Conservation (phyloP, 1,284 basidiomycete genomes). For the Trichosporon coremiiforme region DNA sequence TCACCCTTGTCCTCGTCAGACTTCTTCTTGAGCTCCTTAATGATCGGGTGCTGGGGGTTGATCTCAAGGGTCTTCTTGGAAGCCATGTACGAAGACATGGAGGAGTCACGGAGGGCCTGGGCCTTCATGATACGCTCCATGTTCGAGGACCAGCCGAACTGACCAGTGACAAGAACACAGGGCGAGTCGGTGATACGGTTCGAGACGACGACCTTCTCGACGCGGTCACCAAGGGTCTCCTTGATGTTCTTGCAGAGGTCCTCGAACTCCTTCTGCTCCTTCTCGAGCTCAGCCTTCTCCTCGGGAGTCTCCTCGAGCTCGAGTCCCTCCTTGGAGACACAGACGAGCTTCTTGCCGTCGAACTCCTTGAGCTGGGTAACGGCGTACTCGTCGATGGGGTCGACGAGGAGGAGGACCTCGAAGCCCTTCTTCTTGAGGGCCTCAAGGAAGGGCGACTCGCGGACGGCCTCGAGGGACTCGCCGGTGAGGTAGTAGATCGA, state of each 20-base stretch:
- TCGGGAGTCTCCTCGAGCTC: constrained; percentile 87
- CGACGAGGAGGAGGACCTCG: constrained; percentile 94
- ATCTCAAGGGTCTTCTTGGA: constrained; percentile 99
- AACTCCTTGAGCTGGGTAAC: constrained; percentile 98
- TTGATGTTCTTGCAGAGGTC: constrained; percentile 90
- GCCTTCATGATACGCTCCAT: constrained; percentile 99
- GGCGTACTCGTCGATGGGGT: constrained; percentile 98
- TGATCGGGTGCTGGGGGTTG: constrained; percentile 89
- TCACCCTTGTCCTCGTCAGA: constrained; percentile 96
- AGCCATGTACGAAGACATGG: constrained; percentile 99
- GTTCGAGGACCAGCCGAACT: constrained; percentile 99
- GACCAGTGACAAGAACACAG: constrained; percentile 95
- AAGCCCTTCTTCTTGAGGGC: constrained; percentile 99
- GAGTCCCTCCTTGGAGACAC: constrained; percentile 96
- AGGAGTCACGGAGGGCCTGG: constrained; percentile 96
- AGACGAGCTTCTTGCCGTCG: too few relatives aligned
- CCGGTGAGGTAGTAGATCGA: constrained; percentile 99
- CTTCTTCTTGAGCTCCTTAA: constrained; percentile 92
- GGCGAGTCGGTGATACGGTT: constrained; percentile 97
- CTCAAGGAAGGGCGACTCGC: constrained; percentile 98
- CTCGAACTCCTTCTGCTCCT: too few relatives aligned
- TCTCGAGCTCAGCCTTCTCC: too few relatives aligned
- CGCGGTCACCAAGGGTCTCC: constrained; percentile 98
- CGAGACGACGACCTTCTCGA: constrained; percentile 98
- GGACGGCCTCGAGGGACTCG: constrained; percentile 88